These are phyloP conservation scores for Nitzschia sp. DNA, from an alignment of 108 stramenopile species.

Conservation along the genomic window DNA sequence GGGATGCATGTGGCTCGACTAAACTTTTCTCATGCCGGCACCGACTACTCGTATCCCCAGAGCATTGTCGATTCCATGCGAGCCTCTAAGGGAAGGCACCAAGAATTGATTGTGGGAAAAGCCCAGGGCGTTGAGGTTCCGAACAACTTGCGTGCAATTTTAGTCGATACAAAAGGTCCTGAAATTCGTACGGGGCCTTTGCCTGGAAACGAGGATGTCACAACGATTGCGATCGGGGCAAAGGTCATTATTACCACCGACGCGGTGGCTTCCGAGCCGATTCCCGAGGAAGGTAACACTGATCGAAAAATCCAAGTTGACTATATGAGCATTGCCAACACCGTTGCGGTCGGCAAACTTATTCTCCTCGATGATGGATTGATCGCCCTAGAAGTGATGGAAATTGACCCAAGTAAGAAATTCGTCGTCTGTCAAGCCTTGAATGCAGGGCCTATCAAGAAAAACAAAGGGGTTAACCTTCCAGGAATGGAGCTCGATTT, in stretches of 20 bases:
- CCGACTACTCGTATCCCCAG: slow-evolving; percentile 61
- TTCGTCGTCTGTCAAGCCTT: slow-evolving; percentile 55
- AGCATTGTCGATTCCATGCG: slow-evolving; percentile 44
- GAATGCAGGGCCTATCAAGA: slow-evolving; percentile 77
- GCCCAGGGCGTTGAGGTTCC: slow-evolving; percentile 30
- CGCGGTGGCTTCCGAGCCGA: slow-evolving; percentile 43
- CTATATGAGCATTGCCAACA: slow-evolving; percentile 74
- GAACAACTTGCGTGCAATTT: slow-evolving; percentile 65
- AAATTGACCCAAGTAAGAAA: slow-evolving; percentile 38
- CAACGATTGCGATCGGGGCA: slow-evolving; percentile 49
- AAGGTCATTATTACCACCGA: slow-evolving; percentile 54
- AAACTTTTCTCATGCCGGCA: slow-evolving; percentile 87
- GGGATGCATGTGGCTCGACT: slow-evolving; percentile 93
- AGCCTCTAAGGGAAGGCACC: slow-evolving; percentile 48
- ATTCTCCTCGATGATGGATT: slow-evolving; percentile 86
- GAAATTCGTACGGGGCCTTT: slow-evolving; percentile 88
- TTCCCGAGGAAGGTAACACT: slow-evolving; percentile 47
- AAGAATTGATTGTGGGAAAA: slow-evolving; percentile 31
- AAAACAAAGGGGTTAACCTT: slow-evolving; percentile 85
- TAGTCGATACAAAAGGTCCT: slow-evolving; percentile 90
- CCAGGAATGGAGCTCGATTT: slow-evolving; percentile 76
- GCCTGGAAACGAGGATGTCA: slow-evolving; percentile 59
- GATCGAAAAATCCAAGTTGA: slow-evolving; percentile 66
- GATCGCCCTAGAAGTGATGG: slow-evolving; percentile 69
- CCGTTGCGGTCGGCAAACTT: slow-evolving; percentile 51